phyloP scores from a whole-genome alignment of 1,139 yeast species.

The Yamadazyma blattariae region DNA sequence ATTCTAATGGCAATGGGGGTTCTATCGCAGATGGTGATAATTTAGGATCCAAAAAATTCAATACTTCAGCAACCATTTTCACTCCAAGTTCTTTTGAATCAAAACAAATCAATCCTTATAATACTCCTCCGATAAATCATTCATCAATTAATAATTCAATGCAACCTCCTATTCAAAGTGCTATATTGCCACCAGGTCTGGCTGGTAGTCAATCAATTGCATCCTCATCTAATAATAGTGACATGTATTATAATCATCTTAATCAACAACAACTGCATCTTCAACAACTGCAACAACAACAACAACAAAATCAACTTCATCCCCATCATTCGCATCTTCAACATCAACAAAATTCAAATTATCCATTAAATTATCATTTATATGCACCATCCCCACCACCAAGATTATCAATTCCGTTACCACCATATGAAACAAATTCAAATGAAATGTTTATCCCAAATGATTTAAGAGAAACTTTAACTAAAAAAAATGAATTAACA shows the following conservation, averaged over 20 bases:
- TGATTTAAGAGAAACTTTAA: slow-evolving; percentile 68
- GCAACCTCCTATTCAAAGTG: slow-evolving; percentile 5
- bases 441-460: slow-evolving; percentile 71
- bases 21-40: slow-evolving; percentile 4
- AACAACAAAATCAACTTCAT: slow-evolving; percentile 11
- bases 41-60: slow-evolving; percentile 22
- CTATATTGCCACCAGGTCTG: slow-evolving; percentile 3
- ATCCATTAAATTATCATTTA: slow-evolving; percentile 79
- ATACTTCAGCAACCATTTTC: slow-evolving; percentile 33
- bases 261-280: too few relatives aligned
- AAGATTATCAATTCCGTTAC: slow-evolving; percentile 54
- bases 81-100: slow-evolving; percentile 25
- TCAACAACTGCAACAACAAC: slow-evolving; percentile 13
- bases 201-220: slow-evolving; percentile 4
- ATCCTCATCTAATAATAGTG: slow-evolving; percentile 5
- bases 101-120: slow-evolving; percentile 3
- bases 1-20: background rate
- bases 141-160: slow-evolving; percentile 1
- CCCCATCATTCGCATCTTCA: background rate
- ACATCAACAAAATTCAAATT: slow-evolving; percentile 22
- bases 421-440: slow-evolving; percentile 68
- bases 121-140: slow-evolving; percentile 7
- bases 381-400: slow-evolving; percentile 92
- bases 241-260: slow-evolving; percentile 11
- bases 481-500: slow-evolving; percentile 76